These are phyloP conservation scores for Cyamopsis tetragonoloba DNA, from an alignment of 306 rosid genomes.

Conservation along the genomic window DNA sequence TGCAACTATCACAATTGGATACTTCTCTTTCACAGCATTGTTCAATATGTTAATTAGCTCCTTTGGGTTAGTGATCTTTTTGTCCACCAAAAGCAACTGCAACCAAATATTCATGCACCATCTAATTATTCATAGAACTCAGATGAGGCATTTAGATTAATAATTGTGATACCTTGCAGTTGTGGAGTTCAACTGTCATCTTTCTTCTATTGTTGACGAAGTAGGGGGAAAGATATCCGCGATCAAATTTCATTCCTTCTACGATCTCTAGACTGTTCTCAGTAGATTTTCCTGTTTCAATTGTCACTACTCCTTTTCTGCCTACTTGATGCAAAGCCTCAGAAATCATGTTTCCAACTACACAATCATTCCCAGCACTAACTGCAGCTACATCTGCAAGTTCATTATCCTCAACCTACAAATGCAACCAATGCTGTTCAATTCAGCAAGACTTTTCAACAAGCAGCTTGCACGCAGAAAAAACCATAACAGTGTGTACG, in stretches of 20 bases:
- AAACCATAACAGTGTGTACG: slow-evolving; percentile 12
- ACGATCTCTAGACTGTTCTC: slow-evolving; percentile 72
- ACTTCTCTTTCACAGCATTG: slow-evolving; percentile 70
- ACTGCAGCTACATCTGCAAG: slow-evolving; percentile 83
- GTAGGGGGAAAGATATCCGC: slow-evolving; percentile 81
- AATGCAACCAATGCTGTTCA: slow-evolving; percentile 29
- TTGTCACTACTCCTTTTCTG: slow-evolving; percentile 73
- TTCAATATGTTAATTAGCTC: slow-evolving; percentile 79
- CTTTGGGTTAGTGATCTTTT: slow-evolving; percentile 65
- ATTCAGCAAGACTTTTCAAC: slow-evolving; percentile 24
- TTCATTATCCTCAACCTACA: slow-evolving; percentile 76
- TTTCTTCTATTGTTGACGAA: slow-evolving; percentile 69
- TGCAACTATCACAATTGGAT: slow-evolving; percentile 76
- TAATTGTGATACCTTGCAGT: slow-evolving; percentile 69
- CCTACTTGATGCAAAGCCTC: slow-evolving; percentile 77
- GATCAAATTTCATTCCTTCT: slow-evolving; percentile 94
- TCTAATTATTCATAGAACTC: slow-evolving; percentile 28
- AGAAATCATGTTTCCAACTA: slow-evolving; percentile 78
- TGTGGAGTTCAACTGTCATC: slow-evolving; percentile 69
- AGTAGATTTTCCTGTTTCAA: slow-evolving; percentile 62
- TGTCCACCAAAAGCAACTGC: slow-evolving; percentile 88
- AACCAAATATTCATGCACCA: slow-evolving; percentile 37
- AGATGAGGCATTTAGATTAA: slow-evolving; percentile 17
- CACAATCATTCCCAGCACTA: slow-evolving; percentile 84
- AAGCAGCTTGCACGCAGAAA: neutral